Evolutionary conservation across 78 protist species (phyloP).

Genomic region (Dictyostelium citrinum): DNA sequence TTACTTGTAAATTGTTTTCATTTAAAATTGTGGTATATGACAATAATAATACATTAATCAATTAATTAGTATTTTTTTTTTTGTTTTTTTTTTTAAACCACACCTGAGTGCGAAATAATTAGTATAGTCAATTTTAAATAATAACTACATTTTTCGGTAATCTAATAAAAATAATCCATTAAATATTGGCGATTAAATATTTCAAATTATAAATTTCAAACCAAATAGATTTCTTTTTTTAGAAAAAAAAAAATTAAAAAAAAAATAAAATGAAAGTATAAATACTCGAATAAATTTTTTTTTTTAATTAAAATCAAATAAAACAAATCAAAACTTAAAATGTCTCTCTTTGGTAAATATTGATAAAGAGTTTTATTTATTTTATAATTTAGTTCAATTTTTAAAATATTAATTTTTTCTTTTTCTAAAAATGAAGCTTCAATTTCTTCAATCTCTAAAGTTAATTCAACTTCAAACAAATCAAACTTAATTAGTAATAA

Average conservation of each 20-base stretch:
- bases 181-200: background rate
- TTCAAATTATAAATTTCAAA: too few relatives aligned
- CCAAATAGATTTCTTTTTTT: background rate
- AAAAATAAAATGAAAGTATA: background rate
- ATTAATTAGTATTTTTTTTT: too few relatives aligned
- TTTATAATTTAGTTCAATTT: too few relatives aligned
- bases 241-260: background rate
- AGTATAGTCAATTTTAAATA: background rate
- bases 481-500: background rate
- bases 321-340: background rate
- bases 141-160: background rate
- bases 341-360: background rate
- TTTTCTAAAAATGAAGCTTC: background rate
- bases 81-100: too few relatives aligned
- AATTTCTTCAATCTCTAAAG: background rate
- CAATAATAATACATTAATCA: too few relatives aligned
- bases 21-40: too few relatives aligned
- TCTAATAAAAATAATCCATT: background rate
- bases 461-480: background rate
- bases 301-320: background rate
- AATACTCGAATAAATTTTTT: background rate
- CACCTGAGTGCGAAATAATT: background rate
- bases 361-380: too few relatives aligned
- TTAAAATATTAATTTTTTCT: too few relatives aligned
- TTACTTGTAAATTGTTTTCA: too few relatives aligned